A percentile compares a stretch with the other conserved stretches of the same genome.
Evolutionary conservation across 257 asterid species (phyloP).

Genomic region (Ilex asprella): DNA sequence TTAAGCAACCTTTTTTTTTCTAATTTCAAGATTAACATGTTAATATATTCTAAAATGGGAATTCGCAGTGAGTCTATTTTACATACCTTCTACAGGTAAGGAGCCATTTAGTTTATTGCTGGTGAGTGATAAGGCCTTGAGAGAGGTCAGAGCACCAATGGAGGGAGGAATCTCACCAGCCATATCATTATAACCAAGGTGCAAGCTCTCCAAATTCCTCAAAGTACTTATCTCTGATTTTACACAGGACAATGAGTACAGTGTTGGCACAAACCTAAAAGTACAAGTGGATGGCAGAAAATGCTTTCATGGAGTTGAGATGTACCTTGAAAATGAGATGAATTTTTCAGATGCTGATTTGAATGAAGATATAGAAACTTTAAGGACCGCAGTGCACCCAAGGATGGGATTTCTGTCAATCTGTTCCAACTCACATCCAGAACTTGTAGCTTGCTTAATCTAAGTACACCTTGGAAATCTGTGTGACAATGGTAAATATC

Average conservation of each 20-base stretch:
- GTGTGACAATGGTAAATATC: not conserved
- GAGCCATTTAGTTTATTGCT: constrained; percentile 6
- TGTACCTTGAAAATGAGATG: constrained; percentile 14
- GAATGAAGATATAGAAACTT: not conserved
- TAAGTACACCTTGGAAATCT: constrained; percentile 19
- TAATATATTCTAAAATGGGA: no score
- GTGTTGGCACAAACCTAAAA: no score
- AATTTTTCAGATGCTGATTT: not conserved
- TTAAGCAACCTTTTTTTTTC: no score
- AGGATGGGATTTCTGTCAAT: constrained; percentile 13
- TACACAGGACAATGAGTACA: not conserved
- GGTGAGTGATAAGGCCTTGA: constrained; percentile 13
- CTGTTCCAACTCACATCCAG: constrained; percentile 10
- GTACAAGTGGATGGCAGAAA: not conserved
- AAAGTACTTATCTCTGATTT: constrained; percentile 9
- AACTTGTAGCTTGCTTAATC: constrained; percentile 9
- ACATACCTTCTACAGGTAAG: constrained; percentile 8
- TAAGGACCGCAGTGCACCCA: constrained; percentile 5
- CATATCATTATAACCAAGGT: constrained; percentile 8
- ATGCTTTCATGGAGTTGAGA: not conserved
- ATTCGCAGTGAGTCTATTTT: no score
- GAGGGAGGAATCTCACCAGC: constrained; percentile 10
- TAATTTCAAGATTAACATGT: no score
- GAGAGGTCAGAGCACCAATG: constrained; percentile 12
- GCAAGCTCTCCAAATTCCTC: constrained; percentile 9